These are phyloP conservation scores for Ilyonectria destructans DNA, from an alignment of 2,329 filamentous ascomycete species.

Conservation along the genomic window DNA sequence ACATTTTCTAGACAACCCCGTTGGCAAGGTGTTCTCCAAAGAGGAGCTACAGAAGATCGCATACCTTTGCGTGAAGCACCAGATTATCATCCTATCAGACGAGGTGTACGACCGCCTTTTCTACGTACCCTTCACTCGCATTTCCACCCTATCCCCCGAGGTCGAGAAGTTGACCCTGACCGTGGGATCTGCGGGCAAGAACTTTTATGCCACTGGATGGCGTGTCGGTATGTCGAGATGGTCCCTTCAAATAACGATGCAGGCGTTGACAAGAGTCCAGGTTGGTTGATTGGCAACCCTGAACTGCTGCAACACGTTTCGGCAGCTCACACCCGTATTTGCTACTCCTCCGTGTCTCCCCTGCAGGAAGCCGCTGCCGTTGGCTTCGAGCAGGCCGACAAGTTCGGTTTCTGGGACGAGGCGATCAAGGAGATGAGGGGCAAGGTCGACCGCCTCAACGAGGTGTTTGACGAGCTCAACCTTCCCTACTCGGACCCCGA, in stretches of 20 bases:
- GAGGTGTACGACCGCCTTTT: conserved; percentile 96
- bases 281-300: conserved; percentile 92
- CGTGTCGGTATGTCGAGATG: conserved; percentile 73
- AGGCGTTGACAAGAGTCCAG: conserved; percentile 51
- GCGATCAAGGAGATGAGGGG: conserved; percentile 89
- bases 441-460: conserved; percentile 91
- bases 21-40: conserved; percentile 94
- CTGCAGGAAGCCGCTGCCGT: conserved; percentile 95
- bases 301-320: conserved; percentile 93
- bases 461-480: conserved; percentile 82
- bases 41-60: conserved; percentile 89
- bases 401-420: conserved; percentile 88
- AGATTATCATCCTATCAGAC: conserved; percentile 93
- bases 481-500: conserved; percentile 93
- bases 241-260: not conserved
- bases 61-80: conserved; percentile 90
- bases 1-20: conserved; percentile 81
- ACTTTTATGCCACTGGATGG: conserved; percentile 99
- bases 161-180: conserved; percentile 91
- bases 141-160: conserved; percentile 92
- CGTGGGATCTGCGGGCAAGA: conserved; percentile 96
- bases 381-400: conserved; percentile 92
- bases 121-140: conserved; percentile 95
- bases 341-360: conserved; percentile 93
- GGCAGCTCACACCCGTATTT: conserved; percentile 95